Percentiles rank a stretch among this genome's conserved stretches.
These are phyloP conservation scores for Prunus mongolica DNA, from an alignment of 306 rosid species.

Conservation along the genomic window DNA sequence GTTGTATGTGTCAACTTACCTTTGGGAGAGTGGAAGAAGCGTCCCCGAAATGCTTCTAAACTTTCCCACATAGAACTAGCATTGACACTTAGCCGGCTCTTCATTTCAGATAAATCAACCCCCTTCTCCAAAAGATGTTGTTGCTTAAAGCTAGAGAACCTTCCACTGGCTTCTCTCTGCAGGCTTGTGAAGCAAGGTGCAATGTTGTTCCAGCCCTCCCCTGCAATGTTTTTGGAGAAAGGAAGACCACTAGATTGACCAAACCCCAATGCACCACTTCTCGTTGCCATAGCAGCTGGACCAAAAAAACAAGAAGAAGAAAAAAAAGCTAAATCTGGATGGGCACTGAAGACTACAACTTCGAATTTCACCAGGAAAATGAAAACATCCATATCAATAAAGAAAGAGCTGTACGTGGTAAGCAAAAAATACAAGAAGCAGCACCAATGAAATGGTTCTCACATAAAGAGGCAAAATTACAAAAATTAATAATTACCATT, in stretches of 20 bases:
- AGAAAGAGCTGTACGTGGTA: too few relatives aligned
- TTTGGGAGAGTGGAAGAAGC: conserved; percentile 42
- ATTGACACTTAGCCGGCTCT: conserved; percentile 36
- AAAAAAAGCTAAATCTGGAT: neutral
- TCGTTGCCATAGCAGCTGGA: conserved; percentile 54
- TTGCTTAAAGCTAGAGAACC: conserved; percentile 40
- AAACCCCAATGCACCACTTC: conserved; percentile 42
- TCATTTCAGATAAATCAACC: conserved; percentile 42
- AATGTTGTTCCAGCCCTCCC: conserved; percentile 40
- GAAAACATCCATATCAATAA: too few relatives aligned
- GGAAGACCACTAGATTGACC: conserved; percentile 35
- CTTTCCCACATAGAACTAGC: conserved; percentile 41
- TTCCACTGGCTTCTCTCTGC: conserved; percentile 56
- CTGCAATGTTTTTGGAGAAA: conserved; percentile 23
- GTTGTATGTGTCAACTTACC: conserved; percentile 35
- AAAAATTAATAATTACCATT: conserved; percentile 37
- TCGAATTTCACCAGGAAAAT: neutral
- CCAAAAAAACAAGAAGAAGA: neutral
- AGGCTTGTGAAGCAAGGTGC: conserved; percentile 41
- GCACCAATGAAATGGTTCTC: too few relatives aligned
- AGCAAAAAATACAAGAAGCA: too few relatives aligned
- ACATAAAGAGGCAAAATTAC: too few relatives aligned
- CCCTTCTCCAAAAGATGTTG: conserved; percentile 44
- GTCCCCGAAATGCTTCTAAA: conserved; percentile 40
- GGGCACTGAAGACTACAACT: neutral